Evolutionary conservation across 2,329 filamentous ascomycete genomes (phyloP).

Genomic region (Zalaria obscura): DNA sequence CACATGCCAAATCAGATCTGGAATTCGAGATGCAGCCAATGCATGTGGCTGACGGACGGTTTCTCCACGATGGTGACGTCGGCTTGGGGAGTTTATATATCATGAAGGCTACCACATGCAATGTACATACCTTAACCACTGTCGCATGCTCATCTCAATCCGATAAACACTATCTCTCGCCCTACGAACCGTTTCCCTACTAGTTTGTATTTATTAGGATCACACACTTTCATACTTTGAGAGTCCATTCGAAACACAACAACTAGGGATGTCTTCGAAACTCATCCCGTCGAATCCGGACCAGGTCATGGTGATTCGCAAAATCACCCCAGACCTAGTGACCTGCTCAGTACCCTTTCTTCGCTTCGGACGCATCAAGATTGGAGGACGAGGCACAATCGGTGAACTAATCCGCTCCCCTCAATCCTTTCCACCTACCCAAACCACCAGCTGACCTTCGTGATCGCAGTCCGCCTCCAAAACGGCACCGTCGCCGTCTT

Average conservation of each 20-base stretch:
- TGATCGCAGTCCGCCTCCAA: conserved; percentile 53
- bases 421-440: not conserved
- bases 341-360: conserved; percentile 75
- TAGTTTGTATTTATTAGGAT: no score
- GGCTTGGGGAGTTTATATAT: no score
- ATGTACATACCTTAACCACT: no score
- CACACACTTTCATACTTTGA: no score
- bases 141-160: no score
- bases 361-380: conserved; percentile 63
- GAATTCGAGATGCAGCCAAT: no score
- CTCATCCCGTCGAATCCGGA: conserved; percentile 49
- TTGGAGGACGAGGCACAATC: conserved; percentile 79
- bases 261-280: conserved; percentile 16
- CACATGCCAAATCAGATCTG: no score
- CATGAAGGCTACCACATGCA: no score
- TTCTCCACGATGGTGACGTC: no score
- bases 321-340: conserved; percentile 63
- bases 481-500: conserved; percentile 74
- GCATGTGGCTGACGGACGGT: no score
- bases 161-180: no score
- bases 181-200: no score
- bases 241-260: not conserved
- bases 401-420: conserved; percentile 26
- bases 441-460: not conserved
- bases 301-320: conserved; percentile 79